Evolutionary conservation across 768 basidiomycete genomes (phyloP), one percentile per base, ranked within the genome.

Genomic region (Boletus huronensis): DNA sequence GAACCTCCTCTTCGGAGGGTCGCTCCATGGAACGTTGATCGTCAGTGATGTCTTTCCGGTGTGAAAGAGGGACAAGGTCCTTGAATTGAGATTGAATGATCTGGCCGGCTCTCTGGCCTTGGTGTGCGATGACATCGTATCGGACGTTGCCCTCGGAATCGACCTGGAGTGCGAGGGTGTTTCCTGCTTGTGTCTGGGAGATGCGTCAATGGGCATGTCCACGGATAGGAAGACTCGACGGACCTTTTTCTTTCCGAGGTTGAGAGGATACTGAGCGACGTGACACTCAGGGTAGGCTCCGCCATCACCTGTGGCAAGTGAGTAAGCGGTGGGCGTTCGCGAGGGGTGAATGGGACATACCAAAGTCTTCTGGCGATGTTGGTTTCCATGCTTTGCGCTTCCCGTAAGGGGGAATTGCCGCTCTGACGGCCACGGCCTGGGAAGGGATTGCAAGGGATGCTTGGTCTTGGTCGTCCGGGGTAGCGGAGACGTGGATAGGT

Each of bases 61-160:
- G 85, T 0, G 82, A 77, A 1, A 99, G 80, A 1, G 97, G 97
- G 0, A 99, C 93, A 26, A 99, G 87, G 68, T 98, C 97, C 69
- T 97, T 98, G 78, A 97, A 98, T 63, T 95, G 93, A 0, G 94
- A 93, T 67, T 98, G 96, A 11, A 98, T 81, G 50, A 84, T 74
- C 70, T 91, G 91, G 61, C 88, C 93, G 1, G 81, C 78, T 21
- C 92, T 85, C 65, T 97, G 91, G 38, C 97, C 97, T 72, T 98
- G 94, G 57, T 88, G 87, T 9, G 96, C 96, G 61, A 98, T 98
- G 48, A 91, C 95, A 71, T 97, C 95, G 68, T 98, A 99, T 58
- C 92, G 88, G 48, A 98, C 94, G 58, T 93, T 95, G 43, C 97
- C 97, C 70, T 97, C 95, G 55, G 83, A 83, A 66, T 99, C 96